Conservation (phyloP, 192 early-diverging fungal species). For the Pilobolus umbonatus region DNA sequence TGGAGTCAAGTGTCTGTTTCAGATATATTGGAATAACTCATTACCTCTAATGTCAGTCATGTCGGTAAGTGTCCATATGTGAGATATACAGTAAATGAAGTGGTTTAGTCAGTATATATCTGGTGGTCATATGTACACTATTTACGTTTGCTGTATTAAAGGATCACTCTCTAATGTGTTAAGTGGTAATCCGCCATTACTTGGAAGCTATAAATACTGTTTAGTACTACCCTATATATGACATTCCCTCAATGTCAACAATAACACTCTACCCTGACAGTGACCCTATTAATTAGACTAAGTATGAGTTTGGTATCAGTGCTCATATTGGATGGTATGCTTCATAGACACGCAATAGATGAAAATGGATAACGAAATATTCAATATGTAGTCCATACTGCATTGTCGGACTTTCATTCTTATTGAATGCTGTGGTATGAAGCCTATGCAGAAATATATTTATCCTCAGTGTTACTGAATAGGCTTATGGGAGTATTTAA, state of each 20-base stretch:
- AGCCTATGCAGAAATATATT: no score
- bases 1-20: no score
- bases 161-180: constrained; percentile 67
- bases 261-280: constrained; percentile 13
- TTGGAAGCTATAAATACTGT: constrained; percentile 52
- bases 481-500: no score
- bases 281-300: constrained; percentile 13
- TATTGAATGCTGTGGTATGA: no score
- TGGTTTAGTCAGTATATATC: constrained; percentile 1
- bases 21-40: no score
- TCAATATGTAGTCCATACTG: no score
- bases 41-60: constrained; percentile 1
- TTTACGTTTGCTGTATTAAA: constrained; percentile 57
- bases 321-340: no score
- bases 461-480: no score
- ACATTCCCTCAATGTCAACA: background rate
- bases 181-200: constrained; percentile 58
- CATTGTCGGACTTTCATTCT: no score
- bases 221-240: background rate
- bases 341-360: no score
- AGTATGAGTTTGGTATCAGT: constrained; percentile 20
- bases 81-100: background rate
- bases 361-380: no score
- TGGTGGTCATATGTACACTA: no score
- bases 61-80: background rate